Base-by-base conservation (phyloP, 768 basidiomycete genomes). In the Trametopsis cervina region DNA sequence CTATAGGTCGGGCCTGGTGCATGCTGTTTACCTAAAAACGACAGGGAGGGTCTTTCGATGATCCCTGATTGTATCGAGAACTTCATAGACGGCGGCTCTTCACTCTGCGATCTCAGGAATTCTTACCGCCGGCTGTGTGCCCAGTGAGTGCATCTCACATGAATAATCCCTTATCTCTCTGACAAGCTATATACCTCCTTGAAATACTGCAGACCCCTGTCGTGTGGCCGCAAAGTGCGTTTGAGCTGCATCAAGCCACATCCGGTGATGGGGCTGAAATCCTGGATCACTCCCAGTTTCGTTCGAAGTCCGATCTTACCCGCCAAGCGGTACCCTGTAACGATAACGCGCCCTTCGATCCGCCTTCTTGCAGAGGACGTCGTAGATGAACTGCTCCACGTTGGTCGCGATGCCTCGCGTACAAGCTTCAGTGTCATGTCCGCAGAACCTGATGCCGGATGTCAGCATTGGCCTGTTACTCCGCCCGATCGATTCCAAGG, bases 271-370 rank as follows among this genome's bases (percentile, higher is more conserved):
- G 55, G 23, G 50, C 58, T 1, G 50, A 49, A 0, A 43, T 65
- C 11, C 41, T 65, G 21, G 53, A 63, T 42, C 39, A 42, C 20
- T 25, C 52, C 10, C 53, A 57, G 43, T 29, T 17, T 46, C 11
- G 4, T 13, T 17, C 27, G 4, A 23, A 20, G 3, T 18, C 15
- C 1, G 58, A 60, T 25, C 46, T 59, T 27, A 52, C 54, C 22
- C 60, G 63, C 11, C 47, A 50, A 13, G 65, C 61, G 0, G 63
- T 65, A 1, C 60, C 63, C 2, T 66, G 65, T 52, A 58, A 61
- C 40, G 65, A 67, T 46, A 42, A 57, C 9, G 42, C 45, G 12
- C 58, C 58, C 3, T 60, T 61, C 45, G 41, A 53, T 1, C 47
- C 48, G 4, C 57, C 55, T 2, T n/a, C 40, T 41, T 2, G 47